Percentiles rank a stretch among this genome's conserved stretches.
Evolutionary conservation across 768 basidiomycete species (phyloP).

Genomic region (Lactarius deliciosus): DNA sequence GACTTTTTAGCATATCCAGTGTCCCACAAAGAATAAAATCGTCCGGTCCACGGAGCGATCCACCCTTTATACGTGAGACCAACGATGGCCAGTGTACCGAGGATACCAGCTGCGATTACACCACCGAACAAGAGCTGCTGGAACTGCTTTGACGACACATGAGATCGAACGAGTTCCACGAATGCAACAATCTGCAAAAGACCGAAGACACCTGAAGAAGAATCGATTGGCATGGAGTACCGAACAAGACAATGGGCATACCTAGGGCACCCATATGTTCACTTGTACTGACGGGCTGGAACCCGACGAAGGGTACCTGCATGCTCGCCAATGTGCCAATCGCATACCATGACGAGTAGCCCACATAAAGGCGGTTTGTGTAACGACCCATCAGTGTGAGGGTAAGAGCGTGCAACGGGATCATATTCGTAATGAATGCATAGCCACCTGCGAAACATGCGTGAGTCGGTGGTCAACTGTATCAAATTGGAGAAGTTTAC

Average conservation of each 20-base stretch:
- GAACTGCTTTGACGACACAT: constrained; percentile 92
- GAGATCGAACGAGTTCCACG: constrained; percentile 81
- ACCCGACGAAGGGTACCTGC: constrained; percentile 99
- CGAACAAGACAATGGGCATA: constrained; percentile 37
- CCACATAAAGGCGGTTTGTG: constrained; percentile 87
- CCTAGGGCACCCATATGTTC: constrained; percentile 99
- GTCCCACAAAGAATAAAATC: constrained; percentile 99
- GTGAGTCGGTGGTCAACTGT: neutral
- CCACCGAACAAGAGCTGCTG: constrained; percentile 69
- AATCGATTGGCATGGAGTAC: constrained; percentile 21
- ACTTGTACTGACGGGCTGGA: constrained; percentile 95
- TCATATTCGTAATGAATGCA: constrained; percentile 99
- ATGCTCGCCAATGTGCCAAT: constrained; percentile 96
- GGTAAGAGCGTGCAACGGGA: constrained; percentile 92
- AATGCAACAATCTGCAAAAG: constrained; percentile 96
- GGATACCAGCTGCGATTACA: constrained; percentile 65
- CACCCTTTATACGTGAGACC: constrained; percentile 88
- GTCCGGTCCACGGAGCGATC: constrained; percentile 99
- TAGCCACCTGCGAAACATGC: constrained; percentile 68
- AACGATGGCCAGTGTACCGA: constrained; percentile 72
- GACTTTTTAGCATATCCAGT: constrained; percentile 98
- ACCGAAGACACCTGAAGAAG: constrained; percentile 79
- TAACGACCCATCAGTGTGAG: constrained; percentile 96
- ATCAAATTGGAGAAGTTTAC: constrained; percentile 29
- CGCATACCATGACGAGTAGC: constrained; percentile 97